These are phyloP conservation scores for Penicillium malachiteum DNA, from an alignment of 495 filamentous ascomycete genomes.

Conservation along the genomic window DNA sequence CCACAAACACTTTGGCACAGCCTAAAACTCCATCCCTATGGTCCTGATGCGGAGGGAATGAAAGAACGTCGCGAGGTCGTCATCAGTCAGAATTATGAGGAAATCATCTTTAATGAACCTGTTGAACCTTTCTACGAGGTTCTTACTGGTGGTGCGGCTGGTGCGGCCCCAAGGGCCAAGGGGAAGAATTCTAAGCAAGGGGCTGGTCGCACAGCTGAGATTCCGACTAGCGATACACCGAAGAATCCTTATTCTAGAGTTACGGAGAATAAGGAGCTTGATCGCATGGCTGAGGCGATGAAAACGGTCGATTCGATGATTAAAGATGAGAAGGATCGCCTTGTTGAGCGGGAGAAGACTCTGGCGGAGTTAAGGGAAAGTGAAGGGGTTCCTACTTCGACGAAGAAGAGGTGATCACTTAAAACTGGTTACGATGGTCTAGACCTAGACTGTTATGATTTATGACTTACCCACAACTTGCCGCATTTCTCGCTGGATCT, in stretches of 20 bases:
- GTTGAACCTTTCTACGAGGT: constrained; percentile 84
- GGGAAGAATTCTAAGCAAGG: constrained; percentile 49
- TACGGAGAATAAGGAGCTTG: constrained; percentile 69
- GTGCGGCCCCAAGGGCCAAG: constrained; percentile 38
- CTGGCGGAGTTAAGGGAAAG: constrained; percentile 62
- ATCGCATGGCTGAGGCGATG: constrained; percentile 55
- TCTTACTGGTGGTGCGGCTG: constrained; percentile 61
- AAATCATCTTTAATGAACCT: constrained; percentile 94
- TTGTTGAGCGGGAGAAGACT: constrained; percentile 60
- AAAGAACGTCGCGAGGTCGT: constrained; percentile 65
- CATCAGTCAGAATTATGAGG: constrained; percentile 76
- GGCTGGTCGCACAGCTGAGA: constrained; percentile 63
- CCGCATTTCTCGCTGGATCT: neutral
- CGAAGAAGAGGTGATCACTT: constrained; percentile 42
- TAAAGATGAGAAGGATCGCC: constrained; percentile 64
- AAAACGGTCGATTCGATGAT: constrained; percentile 71
- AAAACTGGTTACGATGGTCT: too few relatives aligned
- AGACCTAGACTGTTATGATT: too few relatives aligned
- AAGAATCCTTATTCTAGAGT: constrained; percentile 72
- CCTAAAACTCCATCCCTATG: constrained; percentile 88
- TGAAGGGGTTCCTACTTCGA: constrained; percentile 41
- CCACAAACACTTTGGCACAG: constrained; percentile 88
- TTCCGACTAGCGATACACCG: constrained; percentile 61
- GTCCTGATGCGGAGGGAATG: constrained; percentile 72
- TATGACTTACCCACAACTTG: neutral